Evolutionary conservation across 768 basidiomycete species (phyloP).

Genomic region (Podaxis pistillaris): DNA sequence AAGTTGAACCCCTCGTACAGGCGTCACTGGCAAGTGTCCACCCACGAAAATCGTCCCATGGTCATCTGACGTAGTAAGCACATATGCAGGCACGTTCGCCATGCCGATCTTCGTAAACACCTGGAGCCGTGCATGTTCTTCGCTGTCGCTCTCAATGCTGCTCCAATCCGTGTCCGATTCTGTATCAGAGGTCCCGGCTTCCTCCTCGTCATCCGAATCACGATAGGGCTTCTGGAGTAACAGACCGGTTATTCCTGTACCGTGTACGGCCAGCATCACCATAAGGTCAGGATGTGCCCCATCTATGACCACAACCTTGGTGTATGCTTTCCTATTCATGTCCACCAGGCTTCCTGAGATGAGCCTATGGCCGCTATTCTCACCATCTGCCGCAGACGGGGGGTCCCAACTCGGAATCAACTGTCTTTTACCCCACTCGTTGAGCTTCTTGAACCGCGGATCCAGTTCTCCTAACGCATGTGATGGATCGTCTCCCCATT

Average conservation of each 20-base stretch:
- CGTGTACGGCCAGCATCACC: not conserved
- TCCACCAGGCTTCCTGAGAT: not conserved
- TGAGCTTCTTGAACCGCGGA: not conserved
- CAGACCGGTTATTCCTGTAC: not conserved
- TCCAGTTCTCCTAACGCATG: not conserved
- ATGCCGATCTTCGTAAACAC: no score
- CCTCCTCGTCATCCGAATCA: not conserved
- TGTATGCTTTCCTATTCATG: not conserved
- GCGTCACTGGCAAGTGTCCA: no score
- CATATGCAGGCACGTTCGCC: no score
- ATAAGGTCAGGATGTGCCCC: not conserved
- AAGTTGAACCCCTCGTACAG: no score
- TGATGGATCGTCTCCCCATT: not conserved
- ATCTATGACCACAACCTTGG: not conserved
- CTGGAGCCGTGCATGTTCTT: no score
- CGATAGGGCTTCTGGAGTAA: not conserved
- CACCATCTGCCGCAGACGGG: not conserved
- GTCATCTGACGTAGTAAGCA: no score
- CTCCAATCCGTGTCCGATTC: no score
- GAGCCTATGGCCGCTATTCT: not conserved
- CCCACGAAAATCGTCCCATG: no score
- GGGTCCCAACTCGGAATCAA: not conserved
- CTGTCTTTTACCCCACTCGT: not conserved
- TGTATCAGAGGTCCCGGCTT: no score
- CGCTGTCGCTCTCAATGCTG: no score